Evolutionary conservation across 2,329 filamentous ascomycete genomes (phyloP), one percentile per base, ranked within the genome.

Genomic region (Dactylellina sp.): DNA sequence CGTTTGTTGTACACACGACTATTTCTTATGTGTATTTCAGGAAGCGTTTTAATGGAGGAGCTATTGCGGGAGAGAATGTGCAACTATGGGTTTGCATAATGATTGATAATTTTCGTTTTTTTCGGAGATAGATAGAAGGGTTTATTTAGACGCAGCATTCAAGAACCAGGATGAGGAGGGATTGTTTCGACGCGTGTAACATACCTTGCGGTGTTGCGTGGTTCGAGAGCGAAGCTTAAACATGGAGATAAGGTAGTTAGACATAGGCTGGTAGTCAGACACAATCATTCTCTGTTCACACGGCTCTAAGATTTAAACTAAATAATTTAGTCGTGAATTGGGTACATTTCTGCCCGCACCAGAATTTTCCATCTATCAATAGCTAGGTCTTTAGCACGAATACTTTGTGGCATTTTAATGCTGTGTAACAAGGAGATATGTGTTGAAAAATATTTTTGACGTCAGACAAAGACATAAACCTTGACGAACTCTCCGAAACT

Each of bases 391-490:
- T n/a, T n/a, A n/a, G n/a, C n/a, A n/a, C n/a, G n/a, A n/a, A n/a
- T n/a, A 16, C 11, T 7, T 16, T 57, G 65, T 71, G 56, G 24
- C 40, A 62, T 71, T 71, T 62, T 62, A 16, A 37, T 20, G 24
- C 18, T 57, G 47, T 71, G 49, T 56, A 71, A 62, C 56, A 56
- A 11, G 11, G 35, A 64, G 39, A 52, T 50, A 7, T 35, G 65
- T 24, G 65, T 71, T 71, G 65, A 28, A 20, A 46, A 22, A 32
- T 55, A 6, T 14, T 40, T 40, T 40, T 4, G 28, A 32, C 28
- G 28, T 32, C 28, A n/a, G n/a, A n/a, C n/a, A n/a, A n/a, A 44
- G 18, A 12, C 5, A 22, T 47, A 7, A 24, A 47, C 44, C 32
- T 42, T 11, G 60, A 55, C 7, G 22, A 18, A n/a, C 16, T 35